phyloP scores from a whole-genome alignment of 106 monocot genomes.

The Chionographis japonica region DNA sequence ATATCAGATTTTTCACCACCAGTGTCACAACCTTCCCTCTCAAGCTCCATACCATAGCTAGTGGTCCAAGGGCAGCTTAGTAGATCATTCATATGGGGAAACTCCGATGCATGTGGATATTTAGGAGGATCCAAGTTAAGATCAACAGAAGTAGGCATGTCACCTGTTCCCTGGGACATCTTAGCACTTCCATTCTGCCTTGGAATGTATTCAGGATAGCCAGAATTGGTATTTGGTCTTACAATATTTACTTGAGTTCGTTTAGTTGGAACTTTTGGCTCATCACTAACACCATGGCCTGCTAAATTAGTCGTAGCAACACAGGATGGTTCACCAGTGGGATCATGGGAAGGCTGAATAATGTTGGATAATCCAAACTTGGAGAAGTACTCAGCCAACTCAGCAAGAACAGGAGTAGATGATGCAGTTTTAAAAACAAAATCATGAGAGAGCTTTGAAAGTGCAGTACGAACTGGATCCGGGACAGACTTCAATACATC shows the following conservation, averaged over 20 bases:
- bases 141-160: conserved; percentile 6
- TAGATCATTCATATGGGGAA: conserved; percentile 21
- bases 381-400: conserved; percentile 37
- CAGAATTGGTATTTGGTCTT: not conserved
- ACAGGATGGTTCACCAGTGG: not conserved
- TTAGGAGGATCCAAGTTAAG: conserved; percentile 2
- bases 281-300: not conserved
- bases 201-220: conserved; percentile 3
- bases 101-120: not conserved
- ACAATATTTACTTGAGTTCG: not conserved
- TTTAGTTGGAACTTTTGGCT: not conserved
- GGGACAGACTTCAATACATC: conserved; percentile 42
- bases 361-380: conserved; percentile 26
- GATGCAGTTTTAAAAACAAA: conserved; percentile 30
- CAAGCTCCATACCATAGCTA: not conserved
- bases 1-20: conserved; percentile 22
- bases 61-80: not conserved
- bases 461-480: conserved; percentile 25
- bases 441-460: conserved; percentile 49
- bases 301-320: not conserved
- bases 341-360: conserved; percentile 5
- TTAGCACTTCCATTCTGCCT: conserved; percentile 4
- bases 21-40: conserved; percentile 7
- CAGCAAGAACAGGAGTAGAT: conserved; percentile 31
- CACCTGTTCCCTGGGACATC: not conserved